Conservation (phyloP, 305 asterid genomes). For the Fraxinus dipetala region DNA sequence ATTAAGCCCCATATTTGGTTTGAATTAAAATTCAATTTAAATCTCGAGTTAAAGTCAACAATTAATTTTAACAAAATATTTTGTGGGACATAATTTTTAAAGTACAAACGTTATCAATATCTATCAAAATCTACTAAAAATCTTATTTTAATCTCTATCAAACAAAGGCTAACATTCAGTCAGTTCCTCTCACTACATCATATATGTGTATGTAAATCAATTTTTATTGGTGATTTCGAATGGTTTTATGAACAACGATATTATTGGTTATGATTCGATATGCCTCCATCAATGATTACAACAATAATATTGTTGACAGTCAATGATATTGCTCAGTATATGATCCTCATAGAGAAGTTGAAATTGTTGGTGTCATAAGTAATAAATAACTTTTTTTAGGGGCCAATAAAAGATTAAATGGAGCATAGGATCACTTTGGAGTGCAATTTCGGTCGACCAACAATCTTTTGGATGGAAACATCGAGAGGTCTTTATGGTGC, state of each 20-base stretch:
- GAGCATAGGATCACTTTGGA: neutral
- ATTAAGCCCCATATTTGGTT: too few relatives aligned
- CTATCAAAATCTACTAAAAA: too few relatives aligned
- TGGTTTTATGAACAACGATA: neutral
- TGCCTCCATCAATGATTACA: neutral
- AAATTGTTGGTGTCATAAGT: neutral
- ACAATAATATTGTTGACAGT: neutral
- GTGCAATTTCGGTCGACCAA: neutral
- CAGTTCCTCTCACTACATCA: neutral
- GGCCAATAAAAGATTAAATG: neutral
- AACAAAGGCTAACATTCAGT: too few relatives aligned
- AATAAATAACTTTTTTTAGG: neutral
- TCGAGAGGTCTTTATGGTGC: neutral
- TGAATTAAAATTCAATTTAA: too few relatives aligned
- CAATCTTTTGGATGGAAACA: neutral
- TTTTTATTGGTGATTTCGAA: neutral
- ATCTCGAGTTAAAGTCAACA: neutral
- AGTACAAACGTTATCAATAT: too few relatives aligned
- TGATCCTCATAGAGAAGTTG: neutral
- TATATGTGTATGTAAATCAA: neutral
- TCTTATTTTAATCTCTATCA: too few relatives aligned
- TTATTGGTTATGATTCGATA: neutral
- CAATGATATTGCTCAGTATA: neutral
- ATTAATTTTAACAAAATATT: too few relatives aligned
- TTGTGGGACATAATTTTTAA: too few relatives aligned